Evolutionary conservation across 352 stramenopile species (phyloP).

Genomic region (Globisporangium irregulare): DNA sequence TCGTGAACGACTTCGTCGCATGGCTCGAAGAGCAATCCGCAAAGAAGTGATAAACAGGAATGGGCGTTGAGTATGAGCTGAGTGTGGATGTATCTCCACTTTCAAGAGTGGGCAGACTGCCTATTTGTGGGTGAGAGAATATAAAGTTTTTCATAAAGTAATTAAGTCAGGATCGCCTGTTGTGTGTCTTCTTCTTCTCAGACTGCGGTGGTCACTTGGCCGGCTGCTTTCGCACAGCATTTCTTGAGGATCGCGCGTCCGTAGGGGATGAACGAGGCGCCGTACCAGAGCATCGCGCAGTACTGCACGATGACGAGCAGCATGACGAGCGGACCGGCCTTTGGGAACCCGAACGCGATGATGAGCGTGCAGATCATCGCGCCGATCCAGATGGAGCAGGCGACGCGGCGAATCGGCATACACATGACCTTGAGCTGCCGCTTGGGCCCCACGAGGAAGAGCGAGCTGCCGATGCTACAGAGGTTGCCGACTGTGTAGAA

Average conservation of each 20-base stretch:
- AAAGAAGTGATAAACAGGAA: constrained; percentile 7
- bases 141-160: constrained; percentile 1
- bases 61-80: background rate
- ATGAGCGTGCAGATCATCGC: constrained; percentile 72
- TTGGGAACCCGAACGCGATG: constrained; percentile 72
- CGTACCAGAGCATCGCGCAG: constrained; percentile 80
- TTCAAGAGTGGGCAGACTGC: background rate
- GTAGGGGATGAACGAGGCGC: constrained; percentile 79
- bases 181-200: constrained; percentile 4
- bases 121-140: background rate
- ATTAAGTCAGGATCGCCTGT: background rate
- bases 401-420: constrained; percentile 74
- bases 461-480: constrained; percentile 72
- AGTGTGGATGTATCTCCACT: background rate
- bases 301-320: constrained; percentile 80
- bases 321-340: constrained; percentile 62
- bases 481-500: constrained; percentile 85
- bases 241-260: constrained; percentile 77
- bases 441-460: constrained; percentile 72
- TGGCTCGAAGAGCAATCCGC: constrained; percentile 55
- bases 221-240: constrained; percentile 48
- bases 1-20: constrained; percentile 66
- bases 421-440: constrained; percentile 83
- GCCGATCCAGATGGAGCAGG: constrained; percentile 77
- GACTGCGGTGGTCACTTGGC: constrained; percentile 40